Evolutionary conservation across 352 stramenopile species (phyloP).

Genomic region (Phytophthora kernoviae): DNA sequence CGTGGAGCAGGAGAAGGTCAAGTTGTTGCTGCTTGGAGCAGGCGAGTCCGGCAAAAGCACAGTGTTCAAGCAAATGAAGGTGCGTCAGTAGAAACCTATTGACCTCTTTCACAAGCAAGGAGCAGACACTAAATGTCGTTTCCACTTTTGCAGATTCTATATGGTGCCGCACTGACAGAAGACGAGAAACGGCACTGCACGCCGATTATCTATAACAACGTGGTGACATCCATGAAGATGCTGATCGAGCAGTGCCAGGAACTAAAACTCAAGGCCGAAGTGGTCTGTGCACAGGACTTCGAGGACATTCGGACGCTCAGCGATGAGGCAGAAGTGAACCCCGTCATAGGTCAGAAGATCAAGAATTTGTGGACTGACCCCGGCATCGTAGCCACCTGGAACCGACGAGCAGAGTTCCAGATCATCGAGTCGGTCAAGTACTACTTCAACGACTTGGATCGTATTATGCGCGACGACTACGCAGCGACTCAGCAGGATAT

Average conservation of each 20-base stretch:
- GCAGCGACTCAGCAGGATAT: conserved; percentile 95
- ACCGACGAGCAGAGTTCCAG: conserved; percentile 93
- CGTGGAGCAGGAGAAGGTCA: conserved; percentile 93
- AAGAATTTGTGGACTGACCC: conserved; percentile 95
- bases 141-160: conserved; percentile 73
- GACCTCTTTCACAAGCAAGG: background rate
- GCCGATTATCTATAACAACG: conserved; percentile 92
- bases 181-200: conserved; percentile 89
- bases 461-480: conserved; percentile 94
- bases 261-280: conserved; percentile 82
- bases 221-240: conserved; percentile 92
- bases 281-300: conserved; percentile 77
- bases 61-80: conserved; percentile 94
- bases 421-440: conserved; percentile 97
- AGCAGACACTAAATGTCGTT: conserved; percentile 8
- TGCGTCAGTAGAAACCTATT: conserved; percentile 19
- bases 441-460: conserved; percentile 96
- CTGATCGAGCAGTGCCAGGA: conserved; percentile 87
- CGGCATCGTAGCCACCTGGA: conserved; percentile 91
- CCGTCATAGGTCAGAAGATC: conserved; percentile 89
- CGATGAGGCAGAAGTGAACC: conserved; percentile 90
- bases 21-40: conserved; percentile 94
- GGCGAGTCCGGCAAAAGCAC: conserved; percentile 96
- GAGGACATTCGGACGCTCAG: conserved; percentile 80
- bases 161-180: conserved; percentile 80